Conservation (phyloP, 169 alveolate species). For the Plasmodium vivax region DNA sequence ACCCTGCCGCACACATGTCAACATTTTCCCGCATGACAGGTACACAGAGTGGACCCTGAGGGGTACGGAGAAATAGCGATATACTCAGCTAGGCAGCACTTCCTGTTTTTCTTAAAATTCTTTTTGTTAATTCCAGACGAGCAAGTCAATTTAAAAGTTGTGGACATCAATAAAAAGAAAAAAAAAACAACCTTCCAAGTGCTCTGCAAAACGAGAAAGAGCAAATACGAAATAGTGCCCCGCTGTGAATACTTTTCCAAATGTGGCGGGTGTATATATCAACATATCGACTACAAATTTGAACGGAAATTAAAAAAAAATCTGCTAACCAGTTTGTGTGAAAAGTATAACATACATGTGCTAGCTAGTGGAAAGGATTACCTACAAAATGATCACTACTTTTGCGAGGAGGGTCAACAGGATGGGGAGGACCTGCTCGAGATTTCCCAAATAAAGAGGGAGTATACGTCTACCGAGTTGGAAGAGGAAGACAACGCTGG, state of each 20-base stretch:
- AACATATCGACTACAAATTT: slow-evolving; percentile 59
- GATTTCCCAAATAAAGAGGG: slow-evolving; percentile 45
- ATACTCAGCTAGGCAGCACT: slow-evolving; percentile 37
- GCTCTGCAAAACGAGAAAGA: slow-evolving; percentile 64
- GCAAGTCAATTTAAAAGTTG: slow-evolving; percentile 62
- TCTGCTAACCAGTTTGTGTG: slow-evolving; percentile 36
- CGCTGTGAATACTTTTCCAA: slow-evolving; percentile 58
- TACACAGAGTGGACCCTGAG: slow-evolving; percentile 38
- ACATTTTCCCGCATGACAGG: not conserved
- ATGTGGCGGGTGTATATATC: slow-evolving; percentile 72
- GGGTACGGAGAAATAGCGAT: slow-evolving; percentile 73
- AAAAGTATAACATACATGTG: slow-evolving; percentile 44
- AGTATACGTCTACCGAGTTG: slow-evolving; percentile 5
- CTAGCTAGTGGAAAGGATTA: slow-evolving; percentile 35
- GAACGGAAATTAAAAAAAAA: slow-evolving; percentile 41
- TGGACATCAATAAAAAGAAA: slow-evolving; percentile 60
- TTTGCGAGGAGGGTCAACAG: not conserved
- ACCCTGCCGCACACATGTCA: not conserved
- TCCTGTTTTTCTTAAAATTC: slow-evolving; percentile 43
- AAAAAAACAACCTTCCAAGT: slow-evolving; percentile 52
- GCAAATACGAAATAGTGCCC: slow-evolving; percentile 66
- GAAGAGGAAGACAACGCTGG: not conserved
- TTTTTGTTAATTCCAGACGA: slow-evolving; percentile 71
- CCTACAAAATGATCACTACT: slow-evolving; percentile 41
- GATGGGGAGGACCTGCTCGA: slow-evolving; percentile 16